Evolutionary conservation across 257 asterid species (phyloP), one percentile per base, ranked within the genome.

Genomic region (Solanum megistacrolobum): DNA sequence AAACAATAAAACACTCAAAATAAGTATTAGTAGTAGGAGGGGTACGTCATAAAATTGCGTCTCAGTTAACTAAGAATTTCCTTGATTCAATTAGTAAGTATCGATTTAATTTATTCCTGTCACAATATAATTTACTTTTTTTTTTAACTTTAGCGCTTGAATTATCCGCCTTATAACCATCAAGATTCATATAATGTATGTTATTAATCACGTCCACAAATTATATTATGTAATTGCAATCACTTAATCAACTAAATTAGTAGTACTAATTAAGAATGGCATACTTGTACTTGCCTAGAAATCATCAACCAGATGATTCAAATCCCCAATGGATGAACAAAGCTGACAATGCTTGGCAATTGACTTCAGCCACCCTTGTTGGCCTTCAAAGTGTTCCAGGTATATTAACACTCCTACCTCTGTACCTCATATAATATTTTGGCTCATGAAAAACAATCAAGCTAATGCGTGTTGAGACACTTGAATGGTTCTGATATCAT

Each of bases 291-390:
- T 85, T 94, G 5, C 98, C 97, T 23, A 2, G 81, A 1, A 93
- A 93, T 83, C 93, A 90, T 72, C 86, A 1, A 52, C 86, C 92
- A 0, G 91, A 91, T 46, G 91, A 82, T 0, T 91, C 96, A 9
- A 93, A 90, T 48, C 98, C 98, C 1, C 88, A 27, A 0, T 95
- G 98, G 98, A 88, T 95, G 94, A 94, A 89, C 93, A 95, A 92
- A 81, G 97, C 93, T 2, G 98, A 95, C 83, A 95, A 95, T 20
- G 96, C 98, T 8, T 95, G 98, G 98, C 98, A 95, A 84, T 90
- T 95, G 29, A 95, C 93, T 0, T 92, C 95, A 3, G 98, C 97
- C 23, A 94, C 98, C 1, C 90, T 95, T 41, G 98, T 95, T 10
- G 98, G 98, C 66, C 92, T 95, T 0, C 98, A 95, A 46, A 92